Conservation (phyloP, 2,329 filamentous ascomycete genomes). For the Colletotrichum zoysiae region DNA sequence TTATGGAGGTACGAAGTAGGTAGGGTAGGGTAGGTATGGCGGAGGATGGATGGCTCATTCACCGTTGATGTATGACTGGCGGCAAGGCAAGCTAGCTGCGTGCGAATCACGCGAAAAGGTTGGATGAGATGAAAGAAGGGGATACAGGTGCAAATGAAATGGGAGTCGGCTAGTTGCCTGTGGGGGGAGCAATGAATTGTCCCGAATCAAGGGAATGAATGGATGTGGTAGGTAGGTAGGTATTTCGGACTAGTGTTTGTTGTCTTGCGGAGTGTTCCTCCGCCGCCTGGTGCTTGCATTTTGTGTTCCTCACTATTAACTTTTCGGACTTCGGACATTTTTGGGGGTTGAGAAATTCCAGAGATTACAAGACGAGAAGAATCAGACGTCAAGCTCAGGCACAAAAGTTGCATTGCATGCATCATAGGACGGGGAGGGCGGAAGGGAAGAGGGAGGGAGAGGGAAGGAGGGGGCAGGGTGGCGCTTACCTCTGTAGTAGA, state of each 20-base stretch:
- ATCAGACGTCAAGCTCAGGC: background rate
- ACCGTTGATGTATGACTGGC: background rate
- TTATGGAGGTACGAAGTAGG: no score
- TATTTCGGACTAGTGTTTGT: background rate
- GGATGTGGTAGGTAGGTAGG: background rate
- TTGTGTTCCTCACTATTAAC: background rate
- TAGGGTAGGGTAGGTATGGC: no score
- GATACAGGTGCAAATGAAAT: background rate
- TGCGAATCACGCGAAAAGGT: no score
- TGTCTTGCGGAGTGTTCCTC: constrained; percentile 28
- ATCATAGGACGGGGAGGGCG: background rate
- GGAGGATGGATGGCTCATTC: background rate
- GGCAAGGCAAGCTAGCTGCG: background rate
- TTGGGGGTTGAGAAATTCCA: constrained; percentile 7
- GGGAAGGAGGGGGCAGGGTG: background rate
- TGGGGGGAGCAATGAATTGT: constrained; percentile 4
- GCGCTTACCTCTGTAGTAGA: constrained; percentile 5
- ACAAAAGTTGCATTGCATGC: background rate
- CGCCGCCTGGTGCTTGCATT: background rate
- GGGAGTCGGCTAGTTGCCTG: background rate
- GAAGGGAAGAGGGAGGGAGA: background rate
- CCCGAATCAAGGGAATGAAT: constrained; percentile 2
- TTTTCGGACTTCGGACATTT: constrained; percentile 31
- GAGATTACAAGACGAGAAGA: constrained; percentile 6
- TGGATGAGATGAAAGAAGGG: background rate